Base-by-base conservation (phyloP, 176 grass and related monocot genomes). In the Hordeum vulgare region DNA sequence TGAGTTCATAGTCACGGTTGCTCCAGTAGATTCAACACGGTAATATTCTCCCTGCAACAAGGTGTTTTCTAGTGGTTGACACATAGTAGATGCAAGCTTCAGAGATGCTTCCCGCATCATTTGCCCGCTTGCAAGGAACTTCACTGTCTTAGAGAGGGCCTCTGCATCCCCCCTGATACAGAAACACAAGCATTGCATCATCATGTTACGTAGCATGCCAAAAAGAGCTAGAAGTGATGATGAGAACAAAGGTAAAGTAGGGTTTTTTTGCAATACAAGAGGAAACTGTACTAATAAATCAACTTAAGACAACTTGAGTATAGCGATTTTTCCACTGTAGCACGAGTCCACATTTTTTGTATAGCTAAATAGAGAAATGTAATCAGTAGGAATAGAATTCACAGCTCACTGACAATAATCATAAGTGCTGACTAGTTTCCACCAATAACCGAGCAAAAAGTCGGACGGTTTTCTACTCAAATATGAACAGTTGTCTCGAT, bases 61-160 rank as follows among this genome's bases (percentile, higher is more conserved):
- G 12, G 88, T 84, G 69, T 61, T 84, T 62, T 74, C 41, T 77
- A 90, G 79, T 70, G 61, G 81, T 86, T 77, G 82, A 81, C 82
- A 97, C 73, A 61, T 41, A 71, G 61, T 73, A 64, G 62, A 77
- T 81, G 87, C 81, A 65, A 87, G 82, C 81, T 71, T 85, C 35
- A 89, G 77, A 77, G 91, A 94, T 81, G 93, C 91, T 75, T 94
- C 84, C 39, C 94, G 71, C 91, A 97, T 97, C 9, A 91, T 57
- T n/a, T 89, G 88, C 40, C 89, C 91, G 68, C 91, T 91, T 54
- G 47, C 65, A 3, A 94, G 89, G 84, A 88, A 97, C 14, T 72
- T 80, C 15, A 34, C 5, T 56, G 82, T 83, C 76, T 86, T 94
- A 29, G 83, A 89, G 34, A 40, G 14, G 80, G 85, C 70, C 60